A percentile compares a stretch with the other conserved stretches of the same genome.
Conservation (phyloP, 1,139 yeast genomes). For the Spathaspora sp. region DNA sequence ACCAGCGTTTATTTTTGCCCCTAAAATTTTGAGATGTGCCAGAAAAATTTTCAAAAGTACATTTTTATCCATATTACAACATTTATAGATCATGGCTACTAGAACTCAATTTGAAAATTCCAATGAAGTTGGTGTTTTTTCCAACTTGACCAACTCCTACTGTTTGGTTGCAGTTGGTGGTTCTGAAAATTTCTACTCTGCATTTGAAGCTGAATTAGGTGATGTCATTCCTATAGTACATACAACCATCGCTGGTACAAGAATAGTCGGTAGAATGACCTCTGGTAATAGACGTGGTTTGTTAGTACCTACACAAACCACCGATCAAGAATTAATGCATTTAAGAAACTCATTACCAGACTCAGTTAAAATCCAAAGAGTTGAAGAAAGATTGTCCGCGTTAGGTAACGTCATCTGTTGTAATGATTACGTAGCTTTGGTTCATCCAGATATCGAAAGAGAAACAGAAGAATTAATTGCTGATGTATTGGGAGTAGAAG, state of each 20-base stretch:
- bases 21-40: background rate
- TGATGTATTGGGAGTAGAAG: conserved; percentile 98
- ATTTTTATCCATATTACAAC: background rate
- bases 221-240: conserved; percentile 96
- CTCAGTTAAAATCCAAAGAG: conserved; percentile 91
- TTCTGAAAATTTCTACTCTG: conserved; percentile 95
- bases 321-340: conserved; percentile 99
- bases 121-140: conserved; percentile 96
- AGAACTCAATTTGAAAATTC: conserved; percentile 88
- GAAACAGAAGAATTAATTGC: conserved; percentile 99
- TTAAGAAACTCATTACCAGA: conserved; percentile 97
- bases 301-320: conserved; percentile 94
- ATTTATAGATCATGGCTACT: conserved; percentile 35
- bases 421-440: conserved; percentile 97
- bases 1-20: background rate
- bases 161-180: conserved; percentile 97
- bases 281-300: conserved; percentile 98
- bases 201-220: conserved; percentile 96
- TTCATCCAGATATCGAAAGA: conserved; percentile 98
- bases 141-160: conserved; percentile 95
- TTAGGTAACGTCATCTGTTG: conserved; percentile 98
- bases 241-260: conserved; percentile 96
- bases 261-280: conserved; percentile 97
- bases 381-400: conserved; percentile 95
- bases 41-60: conserved; percentile 6